phyloP scores from a whole-genome alignment of 495 filamentous ascomycete genomes.

The Penicillium chermesinum region DNA sequence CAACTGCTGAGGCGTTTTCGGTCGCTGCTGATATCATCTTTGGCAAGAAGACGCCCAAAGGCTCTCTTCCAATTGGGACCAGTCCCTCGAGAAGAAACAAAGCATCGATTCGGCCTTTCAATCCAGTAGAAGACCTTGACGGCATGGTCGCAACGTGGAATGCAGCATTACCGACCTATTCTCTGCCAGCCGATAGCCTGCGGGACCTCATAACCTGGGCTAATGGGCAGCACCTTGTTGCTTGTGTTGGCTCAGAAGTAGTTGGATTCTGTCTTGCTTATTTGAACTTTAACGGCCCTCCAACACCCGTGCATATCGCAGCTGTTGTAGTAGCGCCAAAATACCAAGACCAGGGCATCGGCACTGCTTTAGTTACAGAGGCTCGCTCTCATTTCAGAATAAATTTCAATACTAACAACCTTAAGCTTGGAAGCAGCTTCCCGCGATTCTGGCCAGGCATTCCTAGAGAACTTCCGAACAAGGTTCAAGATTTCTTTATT shows the following conservation, averaged over 20 bases:
- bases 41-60: slow-evolving; percentile 25
- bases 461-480: slow-evolving; percentile 34
- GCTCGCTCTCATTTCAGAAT: slow-evolving; percentile 26
- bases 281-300: slow-evolving; percentile 19
- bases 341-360: slow-evolving; percentile 38
- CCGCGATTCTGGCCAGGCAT: slow-evolving; percentile 48
- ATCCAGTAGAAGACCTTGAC: slow-evolving; percentile 26
- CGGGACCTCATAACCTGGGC: slow-evolving; percentile 20
- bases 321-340: slow-evolving; percentile 39
- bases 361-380: slow-evolving; percentile 36
- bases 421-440: slow-evolving; percentile 40
- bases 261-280: slow-evolving; percentile 44
- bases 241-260: slow-evolving; percentile 21
- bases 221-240: slow-evolving; percentile 35
- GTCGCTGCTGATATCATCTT: slow-evolving; percentile 42
- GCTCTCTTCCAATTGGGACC: slow-evolving; percentile 33
- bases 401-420: slow-evolving; percentile 17
- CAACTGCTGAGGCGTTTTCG: slow-evolving; percentile 41
- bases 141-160: slow-evolving; percentile 33
- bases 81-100: slow-evolving; percentile 11
- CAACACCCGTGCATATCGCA: slow-evolving; percentile 29
- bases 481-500: slow-evolving; percentile 38
- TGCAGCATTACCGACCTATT: slow-evolving; percentile 38
- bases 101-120: slow-evolving; percentile 16
- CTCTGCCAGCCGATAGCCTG: slow-evolving; percentile 25